Base-by-base conservation (phyloP, 2,329 filamentous ascomycete genomes). In the Monilinia fructigena region DNA sequence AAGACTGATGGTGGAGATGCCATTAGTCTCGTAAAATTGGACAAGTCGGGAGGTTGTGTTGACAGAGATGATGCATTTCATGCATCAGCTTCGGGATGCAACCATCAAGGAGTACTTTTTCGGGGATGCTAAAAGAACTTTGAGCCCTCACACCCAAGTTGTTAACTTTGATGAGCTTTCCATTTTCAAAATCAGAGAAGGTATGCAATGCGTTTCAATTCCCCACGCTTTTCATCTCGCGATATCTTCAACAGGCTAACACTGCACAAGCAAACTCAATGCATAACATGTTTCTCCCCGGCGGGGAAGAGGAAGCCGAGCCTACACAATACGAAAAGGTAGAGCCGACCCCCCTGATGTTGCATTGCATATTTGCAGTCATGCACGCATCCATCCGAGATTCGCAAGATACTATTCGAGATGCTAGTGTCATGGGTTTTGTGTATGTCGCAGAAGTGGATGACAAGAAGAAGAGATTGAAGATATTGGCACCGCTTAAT, bases 21-120 rank as follows among this genome's bases (percentile, higher is more conserved):
- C 0, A 86, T 97, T 66, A 86, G 85, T 5, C 85, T 98, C 2
- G 82, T 98, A 59, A 87, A 88, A 66, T 82, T 99, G 16, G 87
- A 93, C 69, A 93, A 92, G 75, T 96, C 93, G 0, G 91, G 92
- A 47, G 95, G 95, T 31, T 93, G 91, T 48, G 91, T 91, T 1
- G 86, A 91, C 73, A 85, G 92, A 58, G 89, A 93, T 70, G 85
- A 89, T 48, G 76, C 80, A 0, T 96, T 96, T 92, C 76, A 86
- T 93, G 82, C 90, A 91, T 73, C 83, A 87, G 20, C 79, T 86
- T 6, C 85, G 90, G 55, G 91, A 96, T 74, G 86, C 89, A 0
- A 85, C 90, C 61, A 93, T 97, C 63, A 89, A 90, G 71, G 89
- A 93, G 72, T 99, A 99, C 78, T 99, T 99, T 80, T 99, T 97